Conservation (phyloP, 495 filamentous ascomycete species). For the Pyrenula massariospora region DNA sequence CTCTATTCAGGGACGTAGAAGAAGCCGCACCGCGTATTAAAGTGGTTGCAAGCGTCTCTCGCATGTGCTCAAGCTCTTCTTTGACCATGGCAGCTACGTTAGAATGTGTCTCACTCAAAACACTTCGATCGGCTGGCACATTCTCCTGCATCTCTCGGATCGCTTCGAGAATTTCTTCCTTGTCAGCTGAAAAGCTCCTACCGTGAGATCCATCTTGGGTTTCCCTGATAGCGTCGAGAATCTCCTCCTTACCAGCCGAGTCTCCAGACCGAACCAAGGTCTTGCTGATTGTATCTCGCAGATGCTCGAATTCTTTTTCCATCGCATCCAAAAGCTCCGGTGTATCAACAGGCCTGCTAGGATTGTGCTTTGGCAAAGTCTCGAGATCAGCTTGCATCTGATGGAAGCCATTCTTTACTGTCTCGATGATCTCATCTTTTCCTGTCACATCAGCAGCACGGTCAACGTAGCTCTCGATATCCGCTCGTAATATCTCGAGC, state of each 20-base stretch:
- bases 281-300: conserved; percentile 61
- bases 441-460: conserved; percentile 50
- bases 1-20: conserved; percentile 24
- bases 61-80: conserved; percentile 65
- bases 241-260: conserved; percentile 44
- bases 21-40: conserved; percentile 15
- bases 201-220: neutral
- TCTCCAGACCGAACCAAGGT: conserved; percentile 48
- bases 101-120: conserved; percentile 4
- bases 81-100: conserved; percentile 40
- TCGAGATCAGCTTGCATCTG: conserved; percentile 62
- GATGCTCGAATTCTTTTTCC: conserved; percentile 55
- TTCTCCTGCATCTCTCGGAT: conserved; percentile 35
- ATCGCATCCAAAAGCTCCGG: conserved; percentile 56
- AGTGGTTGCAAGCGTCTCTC: conserved; percentile 40
- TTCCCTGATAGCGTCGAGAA: conserved; percentile 38
- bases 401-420: conserved; percentile 60
- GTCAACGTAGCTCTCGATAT: conserved; percentile 73
- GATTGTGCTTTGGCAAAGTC: conserved; percentile 37
- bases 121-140: conserved; percentile 6
- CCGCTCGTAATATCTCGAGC: conserved; percentile 62
- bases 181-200: conserved; percentile 27
- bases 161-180: conserved; percentile 31
- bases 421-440: conserved; percentile 69
- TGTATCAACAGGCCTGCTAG: conserved; percentile 28